Evolutionary conservation across 2,329 filamentous ascomycete genomes (phyloP).

Genomic region (Lachnellula hyalina): DNA sequence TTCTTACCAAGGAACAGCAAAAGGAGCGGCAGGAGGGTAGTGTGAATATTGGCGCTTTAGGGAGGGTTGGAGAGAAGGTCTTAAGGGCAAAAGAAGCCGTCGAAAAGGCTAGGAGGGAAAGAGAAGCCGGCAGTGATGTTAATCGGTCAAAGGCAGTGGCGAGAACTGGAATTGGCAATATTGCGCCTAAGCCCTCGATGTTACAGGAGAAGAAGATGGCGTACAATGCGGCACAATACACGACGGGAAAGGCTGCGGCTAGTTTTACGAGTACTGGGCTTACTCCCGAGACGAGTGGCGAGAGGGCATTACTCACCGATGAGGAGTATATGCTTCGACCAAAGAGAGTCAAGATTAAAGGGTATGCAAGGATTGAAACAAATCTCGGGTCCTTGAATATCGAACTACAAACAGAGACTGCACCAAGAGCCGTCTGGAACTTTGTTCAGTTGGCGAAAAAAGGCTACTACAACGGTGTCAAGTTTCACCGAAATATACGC

Average conservation of each 20-base stretch:
- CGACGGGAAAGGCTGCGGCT: slow-evolving; percentile 83
- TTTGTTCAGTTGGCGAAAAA: slow-evolving; percentile 83
- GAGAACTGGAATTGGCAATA: slow-evolving; percentile 33
- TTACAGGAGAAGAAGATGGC: slow-evolving; percentile 56
- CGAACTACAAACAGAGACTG: slow-evolving; percentile 84
- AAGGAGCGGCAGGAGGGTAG: slow-evolving; percentile 59
- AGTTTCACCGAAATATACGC: slow-evolving; percentile 89
- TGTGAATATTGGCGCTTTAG: slow-evolving; percentile 76
- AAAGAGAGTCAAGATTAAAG: slow-evolving; percentile 80
- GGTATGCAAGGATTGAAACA: slow-evolving; percentile 86
- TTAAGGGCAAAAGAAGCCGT: slow-evolving; percentile 88
- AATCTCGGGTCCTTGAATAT: slow-evolving; percentile 80
- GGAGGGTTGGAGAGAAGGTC: slow-evolving; percentile 75
- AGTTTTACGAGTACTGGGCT: slow-evolving; percentile 94
- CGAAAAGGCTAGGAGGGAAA: slow-evolving; percentile 77
- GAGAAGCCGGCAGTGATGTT: slow-evolving; percentile 54
- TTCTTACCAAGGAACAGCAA: slow-evolving; percentile 64
- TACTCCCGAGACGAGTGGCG: slow-evolving; percentile 83
- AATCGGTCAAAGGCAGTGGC: slow-evolving; percentile 42
- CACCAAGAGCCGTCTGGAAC: slow-evolving; percentile 94
- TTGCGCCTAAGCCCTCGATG: slow-evolving; percentile 36
- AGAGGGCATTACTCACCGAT: slow-evolving; percentile 79
- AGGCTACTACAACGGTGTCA: slow-evolving; percentile 79
- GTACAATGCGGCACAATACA: slow-evolving; percentile 85
- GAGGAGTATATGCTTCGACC: slow-evolving; percentile 97